phyloP scores from a whole-genome alignment of 306 rosid species.

The Fragaria iinumae region DNA sequence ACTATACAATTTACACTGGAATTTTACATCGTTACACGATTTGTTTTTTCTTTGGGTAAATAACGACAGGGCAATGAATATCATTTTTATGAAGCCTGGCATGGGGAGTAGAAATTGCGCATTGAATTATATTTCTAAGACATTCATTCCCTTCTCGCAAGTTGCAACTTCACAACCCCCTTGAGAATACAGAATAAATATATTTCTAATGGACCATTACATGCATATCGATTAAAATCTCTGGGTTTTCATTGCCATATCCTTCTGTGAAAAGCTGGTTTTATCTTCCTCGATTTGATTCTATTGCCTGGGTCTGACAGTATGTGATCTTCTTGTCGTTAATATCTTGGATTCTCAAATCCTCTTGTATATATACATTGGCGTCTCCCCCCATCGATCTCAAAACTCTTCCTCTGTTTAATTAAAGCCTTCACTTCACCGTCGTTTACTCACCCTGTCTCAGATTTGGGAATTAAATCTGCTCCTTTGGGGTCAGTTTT shows the following conservation, averaged over 20 bases:
- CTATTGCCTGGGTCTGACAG: conserved; percentile 23
- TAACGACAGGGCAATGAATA: neutral
- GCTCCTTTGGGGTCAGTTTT: neutral
- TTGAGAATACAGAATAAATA: no score
- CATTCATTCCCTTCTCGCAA: conserved; percentile 11
- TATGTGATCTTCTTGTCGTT: conserved; percentile 37
- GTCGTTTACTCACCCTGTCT: conserved; percentile 19
- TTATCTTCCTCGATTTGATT: neutral
- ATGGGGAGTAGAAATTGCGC: neutral
- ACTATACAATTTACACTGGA: neutral
- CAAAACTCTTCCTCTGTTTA: conserved; percentile 1
- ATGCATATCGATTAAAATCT: neutral
- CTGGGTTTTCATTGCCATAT: neutral
- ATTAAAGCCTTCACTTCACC: conserved; percentile 31
- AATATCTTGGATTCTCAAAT: conserved; percentile 26
- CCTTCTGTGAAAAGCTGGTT: conserved; percentile 8
- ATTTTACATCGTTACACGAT: neutral
- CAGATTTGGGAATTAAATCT: neutral
- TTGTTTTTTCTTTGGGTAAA: neutral
- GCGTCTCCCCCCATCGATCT: conserved; percentile 17
- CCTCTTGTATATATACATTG: conserved; percentile 21
- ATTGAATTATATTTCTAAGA: neutral
- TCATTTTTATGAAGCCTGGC: neutral
- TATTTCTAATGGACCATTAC: neutral
- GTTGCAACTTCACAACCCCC: neutral